phyloP scores from a whole-genome alignment of 768 basidiomycete genomes.

The Amanita subjunquillea region DNA sequence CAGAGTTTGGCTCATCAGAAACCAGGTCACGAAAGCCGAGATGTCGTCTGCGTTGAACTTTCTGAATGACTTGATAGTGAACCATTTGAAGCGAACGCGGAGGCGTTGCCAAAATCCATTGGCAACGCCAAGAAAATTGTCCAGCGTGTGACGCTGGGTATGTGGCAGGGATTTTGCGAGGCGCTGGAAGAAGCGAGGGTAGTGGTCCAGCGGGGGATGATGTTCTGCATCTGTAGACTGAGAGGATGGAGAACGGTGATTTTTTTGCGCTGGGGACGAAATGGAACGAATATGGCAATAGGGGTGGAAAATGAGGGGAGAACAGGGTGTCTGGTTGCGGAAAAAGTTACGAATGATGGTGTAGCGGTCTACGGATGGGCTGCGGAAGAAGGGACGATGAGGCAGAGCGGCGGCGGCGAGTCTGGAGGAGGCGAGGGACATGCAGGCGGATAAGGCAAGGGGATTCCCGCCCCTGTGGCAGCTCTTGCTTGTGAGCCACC shows the following conservation, averaged over 20 bases:
- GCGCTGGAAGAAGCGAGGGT: conserved; percentile 73
- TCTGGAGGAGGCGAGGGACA: conserved; percentile 2
- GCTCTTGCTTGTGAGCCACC: background rate
- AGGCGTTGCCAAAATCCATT: conserved; percentile 86
- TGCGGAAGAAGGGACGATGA: background rate
- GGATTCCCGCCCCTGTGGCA: conserved; percentile 1
- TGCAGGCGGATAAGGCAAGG: background rate
- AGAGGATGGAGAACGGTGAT: background rate
- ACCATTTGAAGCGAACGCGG: conserved; percentile 94
- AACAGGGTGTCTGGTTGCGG: conserved; percentile 17
- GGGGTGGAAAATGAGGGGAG: background rate
- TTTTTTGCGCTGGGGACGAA: conserved; percentile 4
- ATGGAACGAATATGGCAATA: background rate
- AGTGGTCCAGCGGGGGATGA: conserved; percentile 36
- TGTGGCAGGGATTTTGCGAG: conserved; percentile 72
- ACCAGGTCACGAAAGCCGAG: conserved; percentile 93
- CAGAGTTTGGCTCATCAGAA: conserved; percentile 88
- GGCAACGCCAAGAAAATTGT: conserved; percentile 81
- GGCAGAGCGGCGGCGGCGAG: background rate
- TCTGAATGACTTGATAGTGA: conserved; percentile 89
- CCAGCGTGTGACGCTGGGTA: conserved; percentile 70
- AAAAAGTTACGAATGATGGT: conserved; percentile 50
- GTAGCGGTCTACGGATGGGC: conserved; percentile 43
- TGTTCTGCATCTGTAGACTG: background rate
- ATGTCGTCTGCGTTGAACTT: conserved; percentile 96